Base-by-base conservation (phyloP, 352 stramenopile species). In the Sclerospora graminicola region DNA sequence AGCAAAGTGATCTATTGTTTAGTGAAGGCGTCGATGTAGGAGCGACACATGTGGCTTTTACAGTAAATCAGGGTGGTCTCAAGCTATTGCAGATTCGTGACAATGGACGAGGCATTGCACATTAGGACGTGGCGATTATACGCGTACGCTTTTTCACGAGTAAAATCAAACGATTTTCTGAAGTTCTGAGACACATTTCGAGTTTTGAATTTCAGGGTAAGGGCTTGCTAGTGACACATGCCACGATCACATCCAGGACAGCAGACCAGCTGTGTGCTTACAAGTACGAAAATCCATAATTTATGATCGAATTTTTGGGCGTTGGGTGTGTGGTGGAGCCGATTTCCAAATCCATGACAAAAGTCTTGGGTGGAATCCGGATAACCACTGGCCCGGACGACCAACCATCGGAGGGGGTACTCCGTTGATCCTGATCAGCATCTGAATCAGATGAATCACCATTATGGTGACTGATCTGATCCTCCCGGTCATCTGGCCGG, bases 121-220 rank as follows among this genome's bases (percentile, higher is more conserved):
- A 66, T 19, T 63, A 84, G 13, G 96, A 99, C 65, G 53, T 99
- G 20, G 53, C 69, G 13, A 87, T 99, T 41, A 89, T 98, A 3
- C 98, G 94, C 45, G 95, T 98, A 51, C 82, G 96, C 11, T 98
- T 98, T 76, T 98, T 96, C 7, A 99, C 96, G 8, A 97, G 81
- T 48, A 99, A 99, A 65, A 70, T 99, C 28, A 62, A 58, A 23
- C 79, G 62, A 13, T 97, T 98, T n/a, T n/a, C n/a, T 30, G 94
- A 99, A 30, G 96, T 99, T 58, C 73, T 99, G 46, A 69, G 76
- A 18, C 61, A 69, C 13, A 96, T 99, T 41, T 54, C 54, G 9
- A 99, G 95, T 27, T 99, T 98, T 66, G 97, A 96, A 15, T 99
- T 99, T 67, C 84, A 96, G 9, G 97, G 97, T 1, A 99, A 74